A percentile compares a stretch with the other conserved stretches of the same genome.
Evolutionary conservation across 169 alveolate species (phyloP).

Genomic region (Plasmodium yoelii): DNA sequence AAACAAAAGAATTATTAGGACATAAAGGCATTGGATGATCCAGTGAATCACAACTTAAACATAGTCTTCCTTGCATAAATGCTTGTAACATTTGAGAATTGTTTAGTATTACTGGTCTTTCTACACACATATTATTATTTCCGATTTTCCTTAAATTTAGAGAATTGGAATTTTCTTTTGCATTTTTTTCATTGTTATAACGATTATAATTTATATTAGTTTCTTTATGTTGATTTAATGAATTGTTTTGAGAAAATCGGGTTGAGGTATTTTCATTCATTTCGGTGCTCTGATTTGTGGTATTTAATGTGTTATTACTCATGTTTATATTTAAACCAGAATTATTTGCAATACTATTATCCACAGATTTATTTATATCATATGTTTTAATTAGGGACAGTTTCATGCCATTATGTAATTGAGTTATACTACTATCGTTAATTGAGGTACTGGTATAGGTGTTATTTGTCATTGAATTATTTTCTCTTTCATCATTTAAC

Average conservation of each 20-base stretch:
- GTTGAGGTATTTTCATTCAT: background rate
- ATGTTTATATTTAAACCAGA: background rate
- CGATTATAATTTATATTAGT: conserved; percentile 4
- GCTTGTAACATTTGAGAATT: conserved; percentile 76
- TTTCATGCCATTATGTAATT: too few relatives aligned
- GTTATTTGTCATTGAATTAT: too few relatives aligned
- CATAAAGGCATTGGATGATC: conserved; percentile 84
- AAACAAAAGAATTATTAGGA: conserved; percentile 83
- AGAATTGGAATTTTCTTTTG: conserved; percentile 15
- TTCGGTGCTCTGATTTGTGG: background rate
- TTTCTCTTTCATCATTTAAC: too few relatives aligned
- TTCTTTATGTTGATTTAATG: background rate
- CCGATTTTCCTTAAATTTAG: background rate
- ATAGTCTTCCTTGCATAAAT: conserved; percentile 81
- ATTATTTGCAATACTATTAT: background rate
- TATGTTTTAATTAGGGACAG: background rate
- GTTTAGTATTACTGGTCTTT: conserved; percentile 68
- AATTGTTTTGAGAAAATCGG: background rate
- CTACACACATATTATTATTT: conserved; percentile 48
- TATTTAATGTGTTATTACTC: background rate
- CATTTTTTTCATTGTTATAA: background rate
- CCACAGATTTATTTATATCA: background rate
- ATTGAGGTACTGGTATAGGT: too few relatives aligned
- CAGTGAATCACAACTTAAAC: conserved; percentile 84
- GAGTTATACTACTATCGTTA: too few relatives aligned